Evolutionary conservation across 2,329 filamentous ascomycete species (phyloP).

Genomic region (Cladosporium velox): DNA sequence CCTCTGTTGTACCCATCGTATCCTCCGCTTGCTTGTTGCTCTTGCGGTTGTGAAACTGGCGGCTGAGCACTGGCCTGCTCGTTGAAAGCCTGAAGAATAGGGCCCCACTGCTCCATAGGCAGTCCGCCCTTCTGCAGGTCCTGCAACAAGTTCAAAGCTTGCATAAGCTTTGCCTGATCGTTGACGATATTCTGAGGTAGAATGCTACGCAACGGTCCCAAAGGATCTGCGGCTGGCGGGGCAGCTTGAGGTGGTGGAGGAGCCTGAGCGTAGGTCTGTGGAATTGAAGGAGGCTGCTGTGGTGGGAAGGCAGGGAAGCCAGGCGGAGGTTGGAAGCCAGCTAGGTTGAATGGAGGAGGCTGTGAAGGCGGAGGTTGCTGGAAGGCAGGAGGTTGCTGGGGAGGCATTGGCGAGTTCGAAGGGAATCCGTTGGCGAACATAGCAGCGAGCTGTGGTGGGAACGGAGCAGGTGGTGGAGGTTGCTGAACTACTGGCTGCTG

Average conservation of each 20-base stretch:
- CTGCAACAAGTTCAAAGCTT: constrained; percentile 74
- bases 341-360: constrained; percentile 16
- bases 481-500: constrained; percentile 24
- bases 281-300: constrained; percentile 37
- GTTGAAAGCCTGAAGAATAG: constrained; percentile 54
- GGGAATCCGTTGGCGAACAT: constrained; percentile 22
- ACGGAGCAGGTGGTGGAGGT: constrained; percentile 24
- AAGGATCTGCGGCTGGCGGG: constrained; percentile 28
- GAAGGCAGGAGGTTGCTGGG: constrained; percentile 25
- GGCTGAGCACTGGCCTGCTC: constrained; percentile 31
- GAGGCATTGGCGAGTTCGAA: constrained; percentile 10
- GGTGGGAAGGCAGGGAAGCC: constrained; percentile 30
- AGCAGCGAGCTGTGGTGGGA: constrained; percentile 25
- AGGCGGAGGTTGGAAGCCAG: constrained; percentile 23
- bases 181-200: constrained; percentile 42
- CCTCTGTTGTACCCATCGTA: constrained; percentile 39
- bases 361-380: constrained; percentile 19
- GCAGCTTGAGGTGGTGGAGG: constrained; percentile 48
- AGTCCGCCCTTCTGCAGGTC: constrained; percentile 74
- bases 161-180: constrained; percentile 57
- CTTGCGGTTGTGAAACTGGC: constrained; percentile 18
- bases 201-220: constrained; percentile 34
- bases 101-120: constrained; percentile 72
- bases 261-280: constrained; percentile 42
- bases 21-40: constrained; percentile 21